Conservation (phyloP, 805 yeast genomes). For the Candida krabiensis region DNA sequence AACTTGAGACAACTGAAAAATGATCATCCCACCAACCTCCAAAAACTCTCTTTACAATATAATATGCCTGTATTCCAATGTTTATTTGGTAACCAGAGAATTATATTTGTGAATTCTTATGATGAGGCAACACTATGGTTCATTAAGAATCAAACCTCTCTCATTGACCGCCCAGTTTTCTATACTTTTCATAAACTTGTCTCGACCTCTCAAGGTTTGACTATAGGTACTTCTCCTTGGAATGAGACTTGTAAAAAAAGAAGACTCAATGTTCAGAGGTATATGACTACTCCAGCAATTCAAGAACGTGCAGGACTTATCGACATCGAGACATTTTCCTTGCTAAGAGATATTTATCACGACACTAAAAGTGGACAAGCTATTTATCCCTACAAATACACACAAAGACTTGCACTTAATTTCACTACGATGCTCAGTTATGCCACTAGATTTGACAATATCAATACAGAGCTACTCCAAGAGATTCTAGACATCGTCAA, state of each 20-base stretch:
- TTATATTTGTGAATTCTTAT: constrained; percentile 19
- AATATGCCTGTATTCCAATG: constrained; percentile 28
- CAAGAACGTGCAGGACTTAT: constrained; percentile 33
- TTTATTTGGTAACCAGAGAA: constrained; percentile 22
- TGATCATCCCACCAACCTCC: constrained; percentile 34
- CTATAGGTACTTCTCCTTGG: constrained; percentile 46
- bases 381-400: constrained; percentile 27
- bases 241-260: constrained; percentile 37
- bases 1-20: constrained; percentile 30
- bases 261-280: constrained; percentile 37
- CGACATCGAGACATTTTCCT: constrained; percentile 34
- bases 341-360: constrained; percentile 29
- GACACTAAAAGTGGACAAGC: constrained; percentile 13
- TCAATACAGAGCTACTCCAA: constrained; percentile 26
- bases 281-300: constrained; percentile 39
- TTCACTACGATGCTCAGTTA: constrained; percentile 39
- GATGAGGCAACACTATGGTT: constrained; percentile 22
- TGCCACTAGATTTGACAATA: constrained; percentile 37
- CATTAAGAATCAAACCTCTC: constrained; percentile 20
- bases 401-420: constrained; percentile 38
- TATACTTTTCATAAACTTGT: constrained; percentile 24
- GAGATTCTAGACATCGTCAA: constrained; percentile 34
- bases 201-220: constrained; percentile 36
- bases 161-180: constrained; percentile 23
- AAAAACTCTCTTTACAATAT: constrained; percentile 30